Evolutionary conservation across 176 grass and related monocot genomes (phyloP).

Genomic region (bread wheat (Triticum aestivum)): DNA sequence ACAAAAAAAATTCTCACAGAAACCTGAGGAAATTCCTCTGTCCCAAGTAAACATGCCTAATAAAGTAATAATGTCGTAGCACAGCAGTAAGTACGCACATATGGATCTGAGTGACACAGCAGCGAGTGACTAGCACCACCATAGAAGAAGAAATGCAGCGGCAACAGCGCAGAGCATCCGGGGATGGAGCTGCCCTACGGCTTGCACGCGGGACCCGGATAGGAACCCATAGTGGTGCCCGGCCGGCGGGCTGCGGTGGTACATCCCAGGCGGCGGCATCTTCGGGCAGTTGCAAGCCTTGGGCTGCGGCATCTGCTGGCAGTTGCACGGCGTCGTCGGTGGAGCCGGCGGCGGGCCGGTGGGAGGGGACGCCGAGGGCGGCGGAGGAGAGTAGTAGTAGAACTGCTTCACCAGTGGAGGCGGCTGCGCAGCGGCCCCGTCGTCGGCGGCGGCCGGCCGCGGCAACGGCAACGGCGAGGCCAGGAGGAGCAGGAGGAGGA

Average conservation of each 20-base stretch:
- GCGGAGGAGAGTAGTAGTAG: slow-evolving; percentile 58
- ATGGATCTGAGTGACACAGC: not conserved
- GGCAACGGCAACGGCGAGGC: not conserved
- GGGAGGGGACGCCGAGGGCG: slow-evolving; percentile 5
- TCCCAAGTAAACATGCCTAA: not conserved
- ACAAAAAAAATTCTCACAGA: not conserved
- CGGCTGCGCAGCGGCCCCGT: not conserved
- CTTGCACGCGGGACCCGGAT: not conserved
- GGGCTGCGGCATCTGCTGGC: slow-evolving; percentile 2
- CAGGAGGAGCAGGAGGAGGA: not conserved
- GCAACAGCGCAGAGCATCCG: not conserved
- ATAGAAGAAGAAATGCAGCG: not conserved
- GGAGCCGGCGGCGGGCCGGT: not conserved
- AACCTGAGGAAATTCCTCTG: not conserved
- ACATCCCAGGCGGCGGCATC: not conserved
- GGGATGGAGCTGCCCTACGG: not conserved
- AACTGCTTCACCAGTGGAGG: slow-evolving; percentile 19
- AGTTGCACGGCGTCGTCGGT: slow-evolving; percentile 8
- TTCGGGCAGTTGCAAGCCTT: not conserved
- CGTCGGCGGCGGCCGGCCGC: not conserved
- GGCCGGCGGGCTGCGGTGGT: not conserved
- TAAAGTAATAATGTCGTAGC: not conserved
- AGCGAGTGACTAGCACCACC: not conserved
- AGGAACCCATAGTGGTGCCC: slow-evolving; percentile 26
- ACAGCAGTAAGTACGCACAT: not conserved